Percentiles rank a stretch among this genome's conserved stretches.
Evolutionary conservation across 208 protist genomes (phyloP).

Genomic region (Wallacemonas collosoma): DNA sequence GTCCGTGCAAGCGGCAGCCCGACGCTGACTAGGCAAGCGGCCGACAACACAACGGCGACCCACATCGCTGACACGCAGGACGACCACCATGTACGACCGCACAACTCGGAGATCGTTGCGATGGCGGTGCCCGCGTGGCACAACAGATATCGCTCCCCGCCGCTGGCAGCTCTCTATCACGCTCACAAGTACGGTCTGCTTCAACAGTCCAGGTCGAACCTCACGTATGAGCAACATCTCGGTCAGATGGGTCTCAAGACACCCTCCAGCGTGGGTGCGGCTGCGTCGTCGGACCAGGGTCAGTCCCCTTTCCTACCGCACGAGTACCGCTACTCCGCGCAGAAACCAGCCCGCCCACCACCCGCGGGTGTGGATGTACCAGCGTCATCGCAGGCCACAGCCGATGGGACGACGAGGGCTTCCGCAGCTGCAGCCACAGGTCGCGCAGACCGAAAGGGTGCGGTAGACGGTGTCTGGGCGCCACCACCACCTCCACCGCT

Average conservation of each 20-base stretch:
- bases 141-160: slow-evolving; percentile 11
- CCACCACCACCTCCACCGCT: no score
- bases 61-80: no score
- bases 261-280: slow-evolving; percentile 11
- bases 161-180: slow-evolving; percentile 14
- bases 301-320: slow-evolving; percentile 11
- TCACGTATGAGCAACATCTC: slow-evolving; percentile 16
- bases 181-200: neutral
- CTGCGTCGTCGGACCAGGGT: slow-evolving; percentile 10
- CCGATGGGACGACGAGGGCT: no score
- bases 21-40: no score
- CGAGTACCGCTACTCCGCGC: slow-evolving; percentile 7
- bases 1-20: no score
- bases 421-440: no score
- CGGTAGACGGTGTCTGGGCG: no score
- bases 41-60: no score
- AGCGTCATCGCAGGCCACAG: no score
- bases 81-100: no score
- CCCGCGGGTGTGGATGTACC: no score
- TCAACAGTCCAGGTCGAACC: neutral
- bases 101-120: neutral
- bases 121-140: neutral
- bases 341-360: neutral
- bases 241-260: slow-evolving; percentile 4
- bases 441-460: no score